Base-by-base conservation (phyloP, 139 green algal genomes). In the Tetratostichococcus sp. region DNA sequence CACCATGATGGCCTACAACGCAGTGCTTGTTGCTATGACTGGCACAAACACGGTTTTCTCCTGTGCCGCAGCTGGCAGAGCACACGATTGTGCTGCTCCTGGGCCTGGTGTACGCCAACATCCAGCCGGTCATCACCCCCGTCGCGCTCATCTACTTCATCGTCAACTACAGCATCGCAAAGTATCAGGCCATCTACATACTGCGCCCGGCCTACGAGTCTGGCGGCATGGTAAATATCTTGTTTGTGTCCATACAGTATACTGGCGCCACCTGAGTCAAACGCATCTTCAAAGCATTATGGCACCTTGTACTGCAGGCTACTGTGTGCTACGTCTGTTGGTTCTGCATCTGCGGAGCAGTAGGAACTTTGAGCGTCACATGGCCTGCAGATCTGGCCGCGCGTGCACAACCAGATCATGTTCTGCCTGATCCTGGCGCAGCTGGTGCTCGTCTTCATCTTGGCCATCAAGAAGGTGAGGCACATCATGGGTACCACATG, bases 111-210 rank as follows among this genome's bases (percentile, higher is more conserved):
- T 95, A 89, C 79, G 86, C 80, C 67, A 82, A 81, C 62, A 86
- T 96, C 65, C 90, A 87, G 72, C 91, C 91, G 1, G 80, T 95
- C 74, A 89, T 96, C 35, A 73, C 84, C 3, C 86, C 84, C 33
- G 83, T 90, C 30, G 81, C 72, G 23, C 77, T 92, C 4, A 58
- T 84, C 28, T 96, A 95, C 86, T 94, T 95, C 42, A 25, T 83
- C 2, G 75, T 91, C 8, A 85, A 77, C 74, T 81, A 73, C 74
- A 57, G 31, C 67, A 30, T 83, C 23, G 71, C 76, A 23, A 66
- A 72, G 66, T 80, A 83, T 50, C 65, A 82, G 65, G 43, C 69
- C 22, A 39, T 80, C 43, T 83, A 83, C 62, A 35, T 73, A 0
- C 72, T 75, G 74, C 34, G 23, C 14, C 62, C 57, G 1, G 34